Evolutionary conservation across 768 basidiomycete species (phyloP), one percentile per base, ranked within the genome.

Genomic region (Amanita phalloides): DNA sequence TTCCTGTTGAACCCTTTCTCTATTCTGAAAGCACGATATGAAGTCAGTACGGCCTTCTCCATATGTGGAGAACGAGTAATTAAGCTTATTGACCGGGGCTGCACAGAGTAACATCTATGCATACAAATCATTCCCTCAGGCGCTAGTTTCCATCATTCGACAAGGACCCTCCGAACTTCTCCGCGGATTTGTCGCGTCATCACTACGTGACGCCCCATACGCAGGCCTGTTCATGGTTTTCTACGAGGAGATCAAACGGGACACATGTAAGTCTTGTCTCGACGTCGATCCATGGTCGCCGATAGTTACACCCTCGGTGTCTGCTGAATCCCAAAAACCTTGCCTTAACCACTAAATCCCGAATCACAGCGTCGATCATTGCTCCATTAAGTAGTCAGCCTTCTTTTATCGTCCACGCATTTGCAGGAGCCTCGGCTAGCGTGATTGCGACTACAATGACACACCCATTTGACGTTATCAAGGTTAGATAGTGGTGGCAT

Each of bases 391-490:
- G 76, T 25, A 62, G 68, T 26, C 67, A 67, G 20, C 66, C 78
- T 45, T 71, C 81, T 11, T 68, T 78, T 3, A 58, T 70, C 4
- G 68, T 86, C 41, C 85, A 90, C 62, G 71, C 75, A 26, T 61
- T 78, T 33, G 78, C 85, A 37, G 92, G 85, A 7, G 89, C 90
- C 0, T 72, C 81, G 0, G 92, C 93, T 7, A 89, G 92, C 2
- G 82, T 82, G 1, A 72, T 93, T 48, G 91, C 91, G 1, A 95
- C 92, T 0, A 66, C 92, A 49, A 74, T 74, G 1, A 97, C 94
- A 1, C 90, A 93, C 58, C 94, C 94, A 2, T 95, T 95, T 57
- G 93, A 97, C 62, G 90, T 93, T 39, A 76, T 96, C 57, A 97
- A 97, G 76, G 91, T 89, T 55, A 26, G 55, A 48, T 46, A 10